A percentile compares a stretch with the other conserved stretches of the same genome.
Evolutionary conservation across 768 basidiomycete genomes (phyloP).

Genomic region (Mycena rebaudengoi): DNA sequence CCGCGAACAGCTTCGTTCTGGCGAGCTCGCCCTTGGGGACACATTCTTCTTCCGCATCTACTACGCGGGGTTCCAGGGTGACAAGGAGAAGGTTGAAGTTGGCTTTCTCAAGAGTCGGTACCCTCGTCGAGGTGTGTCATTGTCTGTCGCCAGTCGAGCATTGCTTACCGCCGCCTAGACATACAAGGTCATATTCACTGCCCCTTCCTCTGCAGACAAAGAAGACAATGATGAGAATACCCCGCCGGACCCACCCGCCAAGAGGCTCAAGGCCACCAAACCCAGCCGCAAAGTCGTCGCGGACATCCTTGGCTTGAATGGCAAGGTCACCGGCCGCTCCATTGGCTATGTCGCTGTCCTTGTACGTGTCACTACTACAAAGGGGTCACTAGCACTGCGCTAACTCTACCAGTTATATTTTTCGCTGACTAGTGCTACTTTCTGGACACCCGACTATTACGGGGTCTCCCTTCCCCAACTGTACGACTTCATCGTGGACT

Average conservation of each 20-base stretch:
- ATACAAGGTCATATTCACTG: not conserved
- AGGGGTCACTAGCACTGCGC: too few relatives aligned
- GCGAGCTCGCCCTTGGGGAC: not conserved
- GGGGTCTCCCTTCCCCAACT: slow-evolving; percentile 1
- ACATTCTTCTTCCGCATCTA: slow-evolving; percentile 1
- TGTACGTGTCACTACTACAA: not conserved
- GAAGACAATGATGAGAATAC: slow-evolving; percentile 12
- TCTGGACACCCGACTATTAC: not conserved
- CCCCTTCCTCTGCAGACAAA: slow-evolving; percentile 7
- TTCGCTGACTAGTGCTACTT: not conserved
- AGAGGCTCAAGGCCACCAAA: not conserved
- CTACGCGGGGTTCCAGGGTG: slow-evolving; percentile 1
- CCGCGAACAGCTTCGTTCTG: not conserved
- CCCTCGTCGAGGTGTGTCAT: not conserved
- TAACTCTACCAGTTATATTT: not conserved
- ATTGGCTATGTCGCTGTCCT: slow-evolving; percentile 8
- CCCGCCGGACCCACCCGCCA: not conserved
- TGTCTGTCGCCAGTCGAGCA: not conserved
- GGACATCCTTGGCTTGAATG: slow-evolving; percentile 1
- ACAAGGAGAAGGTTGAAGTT: not conserved
- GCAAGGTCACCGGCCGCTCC: slow-evolving; percentile 4
- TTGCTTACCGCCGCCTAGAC: not conserved
- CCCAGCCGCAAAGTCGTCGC: not conserved
- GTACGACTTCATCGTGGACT: slow-evolving; percentile 21
- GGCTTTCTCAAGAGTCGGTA: slow-evolving; percentile 11